A percentile compares a stretch with the other conserved stretches of the same genome.
These are phyloP conservation scores for Cladosporium sp. DNA, from an alignment of 2,329 filamentous ascomycete genomes.

Conservation along the genomic window DNA sequence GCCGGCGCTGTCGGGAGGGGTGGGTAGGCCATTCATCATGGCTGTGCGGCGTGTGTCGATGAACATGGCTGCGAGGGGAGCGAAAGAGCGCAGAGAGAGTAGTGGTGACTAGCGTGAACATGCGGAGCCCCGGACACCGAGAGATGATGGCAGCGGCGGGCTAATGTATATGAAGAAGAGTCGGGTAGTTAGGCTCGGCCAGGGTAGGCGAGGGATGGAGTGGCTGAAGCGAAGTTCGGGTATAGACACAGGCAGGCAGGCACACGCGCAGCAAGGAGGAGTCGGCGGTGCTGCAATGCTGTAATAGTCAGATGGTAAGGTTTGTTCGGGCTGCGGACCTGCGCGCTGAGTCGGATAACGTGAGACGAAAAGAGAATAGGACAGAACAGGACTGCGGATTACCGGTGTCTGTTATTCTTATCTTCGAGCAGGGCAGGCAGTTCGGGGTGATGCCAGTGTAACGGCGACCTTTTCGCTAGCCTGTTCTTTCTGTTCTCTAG, in stretches of 20 bases:
- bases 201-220: slow-evolving; percentile 2
- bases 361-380: neutral
- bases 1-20: slow-evolving; percentile 21
- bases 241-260: neutral
- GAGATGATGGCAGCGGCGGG: neutral
- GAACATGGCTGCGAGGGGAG: slow-evolving; percentile 11
- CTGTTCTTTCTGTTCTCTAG: neutral
- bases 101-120: neutral
- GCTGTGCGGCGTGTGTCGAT: slow-evolving; percentile 12
- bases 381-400: neutral
- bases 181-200: neutral
- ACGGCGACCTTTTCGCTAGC: neutral
- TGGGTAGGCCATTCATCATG: slow-evolving; percentile 18
- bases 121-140: slow-evolving; percentile 4
- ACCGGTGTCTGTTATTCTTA: slow-evolving; percentile 2
- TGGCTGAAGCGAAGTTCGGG: slow-evolving; percentile 1
- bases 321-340: slow-evolving; percentile 9
- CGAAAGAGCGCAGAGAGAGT: neutral
- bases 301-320: neutral
- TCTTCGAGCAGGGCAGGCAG: neutral
- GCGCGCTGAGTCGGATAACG: slow-evolving; percentile 16
- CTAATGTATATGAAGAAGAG: neutral
- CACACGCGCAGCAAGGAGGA: slow-evolving; percentile 1
- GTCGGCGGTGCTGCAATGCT: neutral
- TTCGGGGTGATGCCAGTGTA: neutral